Evolutionary conservation across 129 eudicot genomes (phyloP).

Genomic region (Kitagawia praeruptora): DNA sequence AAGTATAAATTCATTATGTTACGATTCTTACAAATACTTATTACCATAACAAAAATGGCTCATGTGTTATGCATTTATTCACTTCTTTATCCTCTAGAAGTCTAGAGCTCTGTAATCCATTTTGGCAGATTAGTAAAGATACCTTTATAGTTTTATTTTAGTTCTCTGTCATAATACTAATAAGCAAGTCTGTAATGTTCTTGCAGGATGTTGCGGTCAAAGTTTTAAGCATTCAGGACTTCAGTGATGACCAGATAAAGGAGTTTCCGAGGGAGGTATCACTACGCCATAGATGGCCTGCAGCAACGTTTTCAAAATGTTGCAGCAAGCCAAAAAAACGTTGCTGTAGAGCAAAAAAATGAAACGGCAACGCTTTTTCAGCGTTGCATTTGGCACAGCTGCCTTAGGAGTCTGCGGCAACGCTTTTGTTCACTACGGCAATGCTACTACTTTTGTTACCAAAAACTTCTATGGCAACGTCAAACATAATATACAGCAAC

Average conservation of each 20-base stretch:
- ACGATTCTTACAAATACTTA: background rate
- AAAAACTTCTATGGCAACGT: too few species aligned
- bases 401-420: too few species aligned
- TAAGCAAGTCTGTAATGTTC: background rate
- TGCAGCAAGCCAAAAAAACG: too few species aligned
- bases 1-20: background rate
- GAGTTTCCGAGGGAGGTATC: conserved; percentile 89
- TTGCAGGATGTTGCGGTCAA: conserved; percentile 95
- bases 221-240: conserved; percentile 82
- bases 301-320: too few species aligned
- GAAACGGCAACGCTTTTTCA: too few species aligned
- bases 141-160: background rate
- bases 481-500: too few species aligned
- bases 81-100: background rate
- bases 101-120: background rate
- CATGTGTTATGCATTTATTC: background rate
- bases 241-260: conserved; percentile 75
- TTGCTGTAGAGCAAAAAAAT: too few species aligned
- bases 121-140: background rate
- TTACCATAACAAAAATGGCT: background rate
- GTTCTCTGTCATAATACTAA: background rate
- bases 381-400: too few species aligned
- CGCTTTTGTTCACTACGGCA: too few species aligned
- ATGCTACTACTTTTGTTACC: too few species aligned
- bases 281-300: too few species aligned